These are phyloP conservation scores for Cutaneotrichosporon mucoides DNA, from an alignment of 1,284 basidiomycete species.

Conservation along the genomic window DNA sequence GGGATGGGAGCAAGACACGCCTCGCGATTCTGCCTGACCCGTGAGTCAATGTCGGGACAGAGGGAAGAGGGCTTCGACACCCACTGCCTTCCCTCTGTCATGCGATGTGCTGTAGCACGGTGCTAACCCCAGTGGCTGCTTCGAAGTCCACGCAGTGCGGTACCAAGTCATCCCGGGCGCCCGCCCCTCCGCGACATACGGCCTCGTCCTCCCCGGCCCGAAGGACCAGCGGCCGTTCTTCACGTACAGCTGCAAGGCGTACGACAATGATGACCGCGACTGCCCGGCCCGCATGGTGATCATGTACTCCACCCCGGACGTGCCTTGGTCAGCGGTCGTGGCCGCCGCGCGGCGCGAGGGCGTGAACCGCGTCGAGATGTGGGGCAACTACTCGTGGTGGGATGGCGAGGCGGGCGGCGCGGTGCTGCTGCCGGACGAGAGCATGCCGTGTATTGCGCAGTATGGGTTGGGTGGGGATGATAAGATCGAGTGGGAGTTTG, in stretches of 20 bases:
- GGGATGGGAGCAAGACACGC: constrained; percentile 14
- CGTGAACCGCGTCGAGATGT: constrained; percentile 5
- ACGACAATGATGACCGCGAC: neutral
- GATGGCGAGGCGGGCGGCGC: constrained; percentile 1
- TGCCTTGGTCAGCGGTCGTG: constrained; percentile 7
- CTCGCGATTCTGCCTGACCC: constrained; percentile 11
- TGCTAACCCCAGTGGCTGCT: neutral
- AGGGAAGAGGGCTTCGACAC: no score
- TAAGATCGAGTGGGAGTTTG: constrained; percentile 14
- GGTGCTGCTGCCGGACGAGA: constrained; percentile 3
- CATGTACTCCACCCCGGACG: neutral
- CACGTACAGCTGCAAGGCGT: constrained; percentile 1
- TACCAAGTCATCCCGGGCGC: constrained; percentile 1
- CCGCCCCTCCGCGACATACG: neutral
- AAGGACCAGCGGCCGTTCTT: constrained; percentile 7
- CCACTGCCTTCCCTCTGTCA: no score
- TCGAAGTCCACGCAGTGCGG: constrained; percentile 8
- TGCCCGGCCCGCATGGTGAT: neutral
- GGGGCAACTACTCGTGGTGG: constrained; percentile 8
- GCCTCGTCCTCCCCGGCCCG: constrained; percentile 1
- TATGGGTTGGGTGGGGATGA: constrained; percentile 8
- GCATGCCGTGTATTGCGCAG: constrained; percentile 7
- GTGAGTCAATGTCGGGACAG: constrained; percentile 8
- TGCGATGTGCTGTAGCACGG: no score
- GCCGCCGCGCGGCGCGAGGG: constrained; percentile 13